These are phyloP conservation scores for Xylaria scruposa DNA, from an alignment of 495 filamentous ascomycete genomes.

Conservation along the genomic window DNA sequence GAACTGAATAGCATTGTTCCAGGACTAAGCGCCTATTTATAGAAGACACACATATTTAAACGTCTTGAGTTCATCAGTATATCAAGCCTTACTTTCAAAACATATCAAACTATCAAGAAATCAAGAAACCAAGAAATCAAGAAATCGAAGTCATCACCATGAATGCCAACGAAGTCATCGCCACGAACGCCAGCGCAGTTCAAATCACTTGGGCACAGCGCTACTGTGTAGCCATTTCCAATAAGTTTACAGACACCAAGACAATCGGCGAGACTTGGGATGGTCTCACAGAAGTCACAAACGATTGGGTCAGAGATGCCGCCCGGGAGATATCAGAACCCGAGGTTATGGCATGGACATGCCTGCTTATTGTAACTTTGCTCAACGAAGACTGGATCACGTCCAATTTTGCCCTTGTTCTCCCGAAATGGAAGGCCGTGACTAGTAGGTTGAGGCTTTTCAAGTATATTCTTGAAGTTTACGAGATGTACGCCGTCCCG, in stretches of 20 bases:
- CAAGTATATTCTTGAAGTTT: not conserved
- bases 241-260: not conserved
- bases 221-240: not conserved
- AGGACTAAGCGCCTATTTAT: not conserved
- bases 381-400: not conserved
- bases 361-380: not conserved
- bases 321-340: not conserved
- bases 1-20: not conserved
- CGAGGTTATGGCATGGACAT: not conserved
- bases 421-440: no score
- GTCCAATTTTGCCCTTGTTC: no score
- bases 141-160: not conserved
- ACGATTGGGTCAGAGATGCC: not conserved
- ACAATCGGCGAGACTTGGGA: no score
- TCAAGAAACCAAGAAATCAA: not conserved
- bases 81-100: not conserved
- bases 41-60: not conserved
- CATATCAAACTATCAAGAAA: not conserved
- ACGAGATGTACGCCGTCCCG: not conserved
- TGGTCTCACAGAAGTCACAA: not conserved
- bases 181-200: not conserved
- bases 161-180: not conserved
- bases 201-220: not conserved
- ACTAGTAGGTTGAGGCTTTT: not conserved
- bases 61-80: not conserved